Percentiles rank a stretch among this genome's conserved stretches.
These are phyloP conservation scores for Hypoxylon crocopeplum DNA, from an alignment of 495 filamentous ascomycete genomes.

Conservation along the genomic window DNA sequence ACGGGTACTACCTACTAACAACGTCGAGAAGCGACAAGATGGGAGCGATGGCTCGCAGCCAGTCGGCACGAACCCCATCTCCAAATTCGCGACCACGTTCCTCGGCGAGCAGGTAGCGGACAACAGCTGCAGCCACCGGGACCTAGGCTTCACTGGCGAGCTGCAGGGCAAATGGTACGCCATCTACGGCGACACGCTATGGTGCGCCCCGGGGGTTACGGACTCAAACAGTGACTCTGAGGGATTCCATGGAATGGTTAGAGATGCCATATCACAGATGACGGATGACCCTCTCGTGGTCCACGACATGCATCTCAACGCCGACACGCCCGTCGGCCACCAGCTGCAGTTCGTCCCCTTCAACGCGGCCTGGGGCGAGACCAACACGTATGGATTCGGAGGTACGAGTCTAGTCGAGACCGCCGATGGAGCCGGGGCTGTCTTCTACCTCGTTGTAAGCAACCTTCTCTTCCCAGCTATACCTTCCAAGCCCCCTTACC, in stretches of 20 bases:
- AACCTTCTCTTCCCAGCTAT: neutral
- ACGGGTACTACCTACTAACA: no score
- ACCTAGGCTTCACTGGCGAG: constrained; percentile 51
- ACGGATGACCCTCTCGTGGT: constrained; percentile 43
- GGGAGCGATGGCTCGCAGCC: constrained; percentile 44
- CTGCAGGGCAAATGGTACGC: constrained; percentile 47
- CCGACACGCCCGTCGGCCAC: constrained; percentile 41
- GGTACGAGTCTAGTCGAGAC: constrained; percentile 46
- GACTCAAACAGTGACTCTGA: constrained; percentile 31
- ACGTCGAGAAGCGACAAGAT: neutral
- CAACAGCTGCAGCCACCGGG: constrained; percentile 48
- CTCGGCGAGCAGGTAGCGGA: constrained; percentile 45
- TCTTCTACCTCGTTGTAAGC: constrained; percentile 44
- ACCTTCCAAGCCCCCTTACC: no score
- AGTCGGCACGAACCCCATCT: constrained; percentile 41
- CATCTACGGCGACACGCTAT: constrained; percentile 48
- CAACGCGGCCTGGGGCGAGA: constrained; percentile 43
- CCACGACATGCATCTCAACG: constrained; percentile 40
- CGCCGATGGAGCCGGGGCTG: constrained; percentile 27
- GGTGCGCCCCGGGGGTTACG: constrained; percentile 42
- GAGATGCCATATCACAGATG: constrained; percentile 40
- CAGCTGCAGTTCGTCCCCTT: constrained; percentile 45
- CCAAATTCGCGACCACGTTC: constrained; percentile 19
- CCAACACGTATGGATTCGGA: constrained; percentile 42
- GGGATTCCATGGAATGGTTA: constrained; percentile 48